phyloP scores from a whole-genome alignment of 2,329 filamentous ascomycete genomes.

The Aaosphaeria pasadenensis region DNA sequence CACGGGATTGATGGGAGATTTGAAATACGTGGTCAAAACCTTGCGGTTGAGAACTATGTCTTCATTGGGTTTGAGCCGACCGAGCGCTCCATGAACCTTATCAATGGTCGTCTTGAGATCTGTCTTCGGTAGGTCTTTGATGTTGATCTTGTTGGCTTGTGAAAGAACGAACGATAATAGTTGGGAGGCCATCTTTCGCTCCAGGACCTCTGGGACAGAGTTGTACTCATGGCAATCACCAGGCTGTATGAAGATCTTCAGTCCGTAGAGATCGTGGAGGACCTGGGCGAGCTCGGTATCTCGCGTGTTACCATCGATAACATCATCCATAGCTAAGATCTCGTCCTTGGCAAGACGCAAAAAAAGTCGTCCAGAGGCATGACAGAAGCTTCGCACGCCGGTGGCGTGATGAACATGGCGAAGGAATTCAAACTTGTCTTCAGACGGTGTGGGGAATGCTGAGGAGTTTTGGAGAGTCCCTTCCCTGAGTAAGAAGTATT shows the following conservation, averaged over 20 bases:
- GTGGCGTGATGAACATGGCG: slow-evolving; percentile 79
- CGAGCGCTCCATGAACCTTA: slow-evolving; percentile 85
- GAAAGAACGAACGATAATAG: slow-evolving; percentile 80
- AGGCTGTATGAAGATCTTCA: slow-evolving; percentile 35
- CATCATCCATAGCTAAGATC: slow-evolving; percentile 69
- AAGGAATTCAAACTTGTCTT: slow-evolving; percentile 75
- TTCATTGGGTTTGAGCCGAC: slow-evolving; percentile 69
- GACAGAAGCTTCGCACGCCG: slow-evolving; percentile 82
- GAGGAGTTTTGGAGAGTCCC: slow-evolving; percentile 65
- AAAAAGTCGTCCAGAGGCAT: slow-evolving; percentile 80
- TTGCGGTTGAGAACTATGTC: slow-evolving; percentile 85
- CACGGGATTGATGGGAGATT: slow-evolving; percentile 77
- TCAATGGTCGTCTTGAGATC: slow-evolving; percentile 89
- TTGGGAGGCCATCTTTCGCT: slow-evolving; percentile 74
- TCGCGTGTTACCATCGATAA: slow-evolving; percentile 63
- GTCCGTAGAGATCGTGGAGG: slow-evolving; percentile 40
- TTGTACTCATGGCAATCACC: slow-evolving; percentile 60
- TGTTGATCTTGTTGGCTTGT: slow-evolving; percentile 77
- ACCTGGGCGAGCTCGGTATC: slow-evolving; percentile 79
- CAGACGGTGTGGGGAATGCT: slow-evolving; percentile 63
- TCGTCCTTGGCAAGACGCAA: slow-evolving; percentile 87
- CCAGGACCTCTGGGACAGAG: slow-evolving; percentile 71
- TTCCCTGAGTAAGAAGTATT: slow-evolving; percentile 77
- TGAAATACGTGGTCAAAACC: slow-evolving; percentile 77
- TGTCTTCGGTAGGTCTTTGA: slow-evolving; percentile 89